Base-by-base conservation (phyloP, 2,329 filamentous ascomycete species). In the Fusarium hainanense region DNA sequence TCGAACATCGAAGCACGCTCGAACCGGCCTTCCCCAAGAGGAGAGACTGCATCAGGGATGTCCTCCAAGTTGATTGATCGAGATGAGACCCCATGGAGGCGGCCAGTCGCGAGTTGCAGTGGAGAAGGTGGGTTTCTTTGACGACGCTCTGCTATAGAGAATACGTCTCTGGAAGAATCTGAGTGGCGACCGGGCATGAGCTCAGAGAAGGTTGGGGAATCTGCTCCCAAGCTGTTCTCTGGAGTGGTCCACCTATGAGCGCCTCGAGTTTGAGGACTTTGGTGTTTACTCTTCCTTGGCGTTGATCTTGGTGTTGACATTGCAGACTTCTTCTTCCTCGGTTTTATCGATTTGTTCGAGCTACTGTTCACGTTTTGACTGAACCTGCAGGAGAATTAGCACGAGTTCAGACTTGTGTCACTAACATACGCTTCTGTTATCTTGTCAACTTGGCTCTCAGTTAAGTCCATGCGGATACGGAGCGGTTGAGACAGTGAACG, bases 381-480 rank as follows among this genome's bases (percentile, higher is more conserved):
- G 48, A 82, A 81, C 14, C 80, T 81, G 32, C n/a, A 7, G 2
- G 21, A 5, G 4, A 7, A 50, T 76, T 40, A 76, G 66, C 28
- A 28, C 16, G 9, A 23, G 9, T 6, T 9, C 14, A 14, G 18
- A 13, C 18, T 7, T 12, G 8, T 5, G 8, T 5, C 14, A 20
- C 16, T 32, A 30, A 54, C 82, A 64, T 78, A 85, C 84, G 79
- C 82, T 49, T 82, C 79, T 6, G 84, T 81, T 44, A 86, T 77
- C 62, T 78, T 82, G 58, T 85, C 81, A 78, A 86, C 81, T 63
- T 85, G 83, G 1, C 79, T 80, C 47, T 85, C 82, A 7, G 83
- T 86, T 57, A 86, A 68, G 64, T 84, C 84, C 69, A 86, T 79
- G 25, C 83, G 82, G 30, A 86, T 80, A 41, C 83, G 80, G 21